Evolutionary conservation across 768 basidiomycete species (phyloP).

Genomic region (Xanthoconium stramineum): DNA sequence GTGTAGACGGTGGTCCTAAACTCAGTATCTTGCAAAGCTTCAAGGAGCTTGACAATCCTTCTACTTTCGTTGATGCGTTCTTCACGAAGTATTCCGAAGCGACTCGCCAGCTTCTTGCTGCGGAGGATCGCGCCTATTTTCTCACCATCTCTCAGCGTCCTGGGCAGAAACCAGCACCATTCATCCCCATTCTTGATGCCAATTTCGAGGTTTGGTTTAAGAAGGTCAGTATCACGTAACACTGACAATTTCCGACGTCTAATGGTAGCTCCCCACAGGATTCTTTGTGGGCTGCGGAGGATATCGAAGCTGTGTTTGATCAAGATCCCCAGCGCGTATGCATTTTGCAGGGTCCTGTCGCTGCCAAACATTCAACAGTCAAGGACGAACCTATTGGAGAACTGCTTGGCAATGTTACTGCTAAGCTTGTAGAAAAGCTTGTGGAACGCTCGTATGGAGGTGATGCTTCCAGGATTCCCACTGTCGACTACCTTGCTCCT

Average conservation of each 20-base stretch:
- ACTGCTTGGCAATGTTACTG: constrained; percentile 84
- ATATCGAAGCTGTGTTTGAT: constrained; percentile 98
- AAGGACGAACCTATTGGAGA: constrained; percentile 96
- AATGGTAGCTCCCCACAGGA: constrained; percentile 49
- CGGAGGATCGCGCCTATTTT: constrained; percentile 95
- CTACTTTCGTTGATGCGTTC: constrained; percentile 73
- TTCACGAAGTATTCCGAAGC: constrained; percentile 84
- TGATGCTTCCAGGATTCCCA: constrained; percentile 72
- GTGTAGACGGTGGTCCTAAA: constrained; percentile 78
- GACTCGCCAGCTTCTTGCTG: constrained; percentile 79
- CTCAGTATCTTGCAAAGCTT: constrained; percentile 86
- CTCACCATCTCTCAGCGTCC: constrained; percentile 93
- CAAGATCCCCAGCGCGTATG: constrained; percentile 98
- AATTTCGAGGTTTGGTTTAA: constrained; percentile 99
- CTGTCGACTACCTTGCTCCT: constrained; percentile 79
- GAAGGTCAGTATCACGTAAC: constrained; percentile 58
- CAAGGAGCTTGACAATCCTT: constrained; percentile 76
- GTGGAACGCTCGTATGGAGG: constrained; percentile 75
- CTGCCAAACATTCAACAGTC: constrained; percentile 78
- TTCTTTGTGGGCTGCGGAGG: constrained; percentile 96
- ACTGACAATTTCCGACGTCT: constrained; percentile 1
- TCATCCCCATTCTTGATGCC: constrained; percentile 93
- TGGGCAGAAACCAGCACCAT: constrained; percentile 97
- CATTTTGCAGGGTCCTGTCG: constrained; percentile 95
- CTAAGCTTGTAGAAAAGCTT: constrained; percentile 71